Evolutionary conservation across 306 rosid genomes (phyloP).

Genomic region (Oemleria cerasiformis): DNA sequence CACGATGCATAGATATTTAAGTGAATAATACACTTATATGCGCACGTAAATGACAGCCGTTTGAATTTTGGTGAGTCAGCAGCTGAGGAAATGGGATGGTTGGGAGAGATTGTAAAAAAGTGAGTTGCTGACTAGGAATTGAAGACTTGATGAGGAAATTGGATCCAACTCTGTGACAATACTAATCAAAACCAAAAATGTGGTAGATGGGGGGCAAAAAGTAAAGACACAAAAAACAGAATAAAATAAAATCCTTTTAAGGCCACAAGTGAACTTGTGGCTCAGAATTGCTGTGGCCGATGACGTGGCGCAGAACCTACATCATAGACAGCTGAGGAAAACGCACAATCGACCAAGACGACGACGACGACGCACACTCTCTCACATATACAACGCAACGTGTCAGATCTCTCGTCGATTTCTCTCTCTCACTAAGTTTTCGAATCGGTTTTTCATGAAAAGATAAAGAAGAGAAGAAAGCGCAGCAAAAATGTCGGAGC

Average conservation of each 20-base stretch:
- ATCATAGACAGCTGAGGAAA: conserved; percentile 18
- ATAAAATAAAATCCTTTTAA: conserved; percentile 18
- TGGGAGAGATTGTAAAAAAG: not conserved
- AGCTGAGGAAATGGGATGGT: not conserved
- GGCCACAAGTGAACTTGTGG: conserved; percentile 50
- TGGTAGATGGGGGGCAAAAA: not conserved
- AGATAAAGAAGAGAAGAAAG: not conserved
- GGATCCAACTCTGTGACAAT: not conserved
- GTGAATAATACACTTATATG: too few relatives aligned
- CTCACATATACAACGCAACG: conserved; percentile 23
- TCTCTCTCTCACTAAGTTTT: conserved; percentile 11
- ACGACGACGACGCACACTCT: conserved; percentile 6
- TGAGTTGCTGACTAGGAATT: not conserved
- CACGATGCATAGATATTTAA: too few relatives aligned
- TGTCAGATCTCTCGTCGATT: conserved; percentile 31
- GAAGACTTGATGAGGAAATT: not conserved
- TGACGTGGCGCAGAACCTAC: conserved; percentile 39
- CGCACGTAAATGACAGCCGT: not conserved
- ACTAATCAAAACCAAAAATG: not conserved
- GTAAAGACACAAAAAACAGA: not conserved
- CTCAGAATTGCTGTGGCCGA: conserved; percentile 31
- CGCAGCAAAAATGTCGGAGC: conserved; percentile 44
- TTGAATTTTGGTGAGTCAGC: not conserved
- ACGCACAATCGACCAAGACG: conserved; percentile 8
- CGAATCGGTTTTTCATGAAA: not conserved